These are phyloP conservation scores for Pelargonium citronellum DNA, from an alignment of 441 rosid genomes.

Conservation along the genomic window DNA sequence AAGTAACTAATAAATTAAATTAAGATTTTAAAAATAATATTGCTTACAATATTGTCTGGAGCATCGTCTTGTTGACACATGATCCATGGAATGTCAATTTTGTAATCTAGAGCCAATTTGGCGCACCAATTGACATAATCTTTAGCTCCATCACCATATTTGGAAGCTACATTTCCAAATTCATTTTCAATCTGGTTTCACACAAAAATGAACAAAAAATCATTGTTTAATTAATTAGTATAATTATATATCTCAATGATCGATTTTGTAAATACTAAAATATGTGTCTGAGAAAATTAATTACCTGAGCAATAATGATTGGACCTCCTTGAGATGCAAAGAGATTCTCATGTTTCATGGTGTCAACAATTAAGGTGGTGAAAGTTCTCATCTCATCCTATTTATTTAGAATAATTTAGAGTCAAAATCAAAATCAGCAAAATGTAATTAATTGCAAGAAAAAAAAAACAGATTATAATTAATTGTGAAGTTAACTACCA, in stretches of 20 bases:
- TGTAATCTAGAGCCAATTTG: conserved; percentile 4
- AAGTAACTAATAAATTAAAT: too few species aligned
- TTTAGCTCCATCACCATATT: conserved; percentile 17
- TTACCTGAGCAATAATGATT: conserved; percentile 15
- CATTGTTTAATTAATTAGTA: too few species aligned
- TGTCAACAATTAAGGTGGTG: conserved; percentile 17
- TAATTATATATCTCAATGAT: too few species aligned
- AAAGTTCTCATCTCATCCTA: conserved; percentile 21
- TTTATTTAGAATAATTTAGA: too few species aligned
- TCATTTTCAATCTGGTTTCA: conserved; percentile 22
- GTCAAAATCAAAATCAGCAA: too few species aligned
- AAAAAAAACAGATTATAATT: too few species aligned
- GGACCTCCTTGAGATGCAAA: conserved; percentile 29
- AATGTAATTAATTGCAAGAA: too few species aligned
- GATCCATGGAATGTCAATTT: conserved; percentile 24
- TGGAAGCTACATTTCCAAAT: conserved; percentile 8
- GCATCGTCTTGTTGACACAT: conserved; percentile 23
- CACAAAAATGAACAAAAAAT: too few species aligned
- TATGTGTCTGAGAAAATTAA: background rate
- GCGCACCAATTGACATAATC: conserved; percentile 20
- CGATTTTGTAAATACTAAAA: too few species aligned
- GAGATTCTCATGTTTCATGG: conserved; percentile 17
- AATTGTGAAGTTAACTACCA: too few species aligned
- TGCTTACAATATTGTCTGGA: conserved; percentile 15
- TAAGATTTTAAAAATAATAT: too few species aligned